These are phyloP conservation scores for Gnomoniopsis smithogilvyi DNA, from an alignment of 2,329 filamentous ascomycete species.

Conservation along the genomic window DNA sequence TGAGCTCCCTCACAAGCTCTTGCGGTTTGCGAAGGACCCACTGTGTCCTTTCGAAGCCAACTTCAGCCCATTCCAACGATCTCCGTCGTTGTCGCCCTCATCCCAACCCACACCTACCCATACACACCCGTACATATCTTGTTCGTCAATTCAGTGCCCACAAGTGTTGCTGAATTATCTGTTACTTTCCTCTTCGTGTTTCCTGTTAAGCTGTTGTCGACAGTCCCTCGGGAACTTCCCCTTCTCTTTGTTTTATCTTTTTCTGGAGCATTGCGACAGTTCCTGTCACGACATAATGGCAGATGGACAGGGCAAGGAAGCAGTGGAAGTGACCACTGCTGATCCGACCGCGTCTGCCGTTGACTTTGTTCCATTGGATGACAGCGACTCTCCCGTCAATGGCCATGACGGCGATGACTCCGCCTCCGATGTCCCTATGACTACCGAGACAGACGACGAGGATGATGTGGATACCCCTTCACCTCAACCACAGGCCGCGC, in stretches of 20 bases:
- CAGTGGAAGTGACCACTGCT: slow-evolving; percentile 12
- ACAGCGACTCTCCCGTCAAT: slow-evolving; percentile 12
- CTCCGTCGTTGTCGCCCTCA: slow-evolving; percentile 13
- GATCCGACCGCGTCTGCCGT: slow-evolving; percentile 12
- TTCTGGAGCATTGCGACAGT: background rate
- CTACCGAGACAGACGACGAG: slow-evolving; percentile 29
- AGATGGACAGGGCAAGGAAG: slow-evolving; percentile 2
- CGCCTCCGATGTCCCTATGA: slow-evolving; percentile 34
- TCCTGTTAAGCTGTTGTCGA: slow-evolving; percentile 5
- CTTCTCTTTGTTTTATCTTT: slow-evolving; percentile 15
- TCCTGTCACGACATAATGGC: slow-evolving; percentile 15
- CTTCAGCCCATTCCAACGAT: slow-evolving; percentile 9
- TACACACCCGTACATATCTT: background rate
- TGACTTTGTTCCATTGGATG: slow-evolving; percentile 18
- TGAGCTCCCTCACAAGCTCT: background rate
- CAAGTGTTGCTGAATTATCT: slow-evolving; percentile 18
- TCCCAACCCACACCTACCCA: background rate
- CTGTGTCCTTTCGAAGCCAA: background rate
- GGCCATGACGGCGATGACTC: slow-evolving; percentile 23
- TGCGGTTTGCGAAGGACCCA: background rate
- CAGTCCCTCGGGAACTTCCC: background rate
- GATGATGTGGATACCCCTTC: slow-evolving; percentile 16
- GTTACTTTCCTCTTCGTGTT: slow-evolving; percentile 6
- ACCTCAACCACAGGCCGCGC: background rate
- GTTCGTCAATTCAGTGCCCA: slow-evolving; percentile 10